phyloP scores from a whole-genome alignment of 2,329 filamentous ascomycete genomes.

The Pestalotiopsis sp. region DNA sequence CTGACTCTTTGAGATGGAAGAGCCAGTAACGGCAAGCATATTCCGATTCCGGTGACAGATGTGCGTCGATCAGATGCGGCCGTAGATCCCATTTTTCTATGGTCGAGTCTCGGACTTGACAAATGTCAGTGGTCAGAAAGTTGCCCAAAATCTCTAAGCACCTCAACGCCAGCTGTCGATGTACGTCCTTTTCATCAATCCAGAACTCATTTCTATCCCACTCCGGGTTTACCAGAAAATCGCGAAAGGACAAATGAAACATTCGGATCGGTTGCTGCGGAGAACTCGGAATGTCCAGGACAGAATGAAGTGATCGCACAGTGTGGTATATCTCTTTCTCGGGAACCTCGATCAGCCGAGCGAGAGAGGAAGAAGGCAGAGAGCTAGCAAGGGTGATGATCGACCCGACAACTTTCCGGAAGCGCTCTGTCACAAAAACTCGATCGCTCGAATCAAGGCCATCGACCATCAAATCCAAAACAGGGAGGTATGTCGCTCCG shows the following conservation, averaged over 20 bases:
- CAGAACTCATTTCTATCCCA: neutral
- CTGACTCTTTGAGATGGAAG: conserved; percentile 32
- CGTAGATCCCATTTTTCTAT: conserved; percentile 26
- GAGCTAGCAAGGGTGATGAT: neutral
- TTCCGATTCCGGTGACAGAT: conserved; percentile 30
- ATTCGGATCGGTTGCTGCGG: neutral
- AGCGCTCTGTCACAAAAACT: neutral
- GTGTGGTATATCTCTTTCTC: neutral
- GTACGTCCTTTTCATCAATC: conserved; percentile 6
- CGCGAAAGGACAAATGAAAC: conserved; percentile 12
- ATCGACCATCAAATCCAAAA: neutral
- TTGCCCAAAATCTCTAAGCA: conserved; percentile 18
- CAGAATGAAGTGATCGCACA: neutral
- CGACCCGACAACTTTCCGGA: neutral
- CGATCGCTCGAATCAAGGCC: neutral
- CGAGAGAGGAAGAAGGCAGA: neutral
- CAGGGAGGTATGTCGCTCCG: neutral
- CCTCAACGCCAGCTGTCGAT: neutral
- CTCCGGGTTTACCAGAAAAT: conserved; percentile 4
- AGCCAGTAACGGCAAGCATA: conserved; percentile 45
- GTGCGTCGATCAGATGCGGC: conserved; percentile 22
- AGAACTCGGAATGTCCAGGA: neutral
- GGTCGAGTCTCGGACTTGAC: conserved; percentile 27
- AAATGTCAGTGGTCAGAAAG: conserved; percentile 27
- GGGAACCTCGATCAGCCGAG: neutral